phyloP scores from a whole-genome alignment of 495 filamentous ascomycete species.

The Talaromyces nanjingensis region DNA sequence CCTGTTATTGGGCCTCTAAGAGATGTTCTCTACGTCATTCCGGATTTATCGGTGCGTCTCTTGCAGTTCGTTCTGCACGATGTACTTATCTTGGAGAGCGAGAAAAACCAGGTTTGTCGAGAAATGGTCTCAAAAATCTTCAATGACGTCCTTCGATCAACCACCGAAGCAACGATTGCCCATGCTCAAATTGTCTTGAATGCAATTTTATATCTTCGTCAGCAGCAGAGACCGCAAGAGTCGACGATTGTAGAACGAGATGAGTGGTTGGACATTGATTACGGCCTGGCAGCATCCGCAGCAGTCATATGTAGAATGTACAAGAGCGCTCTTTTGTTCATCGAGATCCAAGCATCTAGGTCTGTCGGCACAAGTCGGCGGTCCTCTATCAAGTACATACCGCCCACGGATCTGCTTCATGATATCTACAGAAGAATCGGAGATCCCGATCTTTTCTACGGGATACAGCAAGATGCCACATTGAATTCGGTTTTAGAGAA shows the following conservation, averaged over 20 bases:
- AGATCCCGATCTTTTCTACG: constrained; percentile 94
- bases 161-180: constrained; percentile 28
- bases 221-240: constrained; percentile 70
- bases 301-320: constrained; percentile 79
- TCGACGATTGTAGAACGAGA: constrained; percentile 68
- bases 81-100: constrained; percentile 51
- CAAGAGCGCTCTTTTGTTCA: constrained; percentile 77
- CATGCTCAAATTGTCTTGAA: constrained; percentile 61
- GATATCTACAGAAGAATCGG: constrained; percentile 84
- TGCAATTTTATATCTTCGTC: constrained; percentile 80
- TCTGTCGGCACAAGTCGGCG: constrained; percentile 52
- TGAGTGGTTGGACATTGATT: constrained; percentile 81
- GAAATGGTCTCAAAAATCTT: constrained; percentile 39
- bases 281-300: constrained; percentile 61
- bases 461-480: constrained; percentile 72
- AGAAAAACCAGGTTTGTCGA: constrained; percentile 20
- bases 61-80: constrained; percentile 80
- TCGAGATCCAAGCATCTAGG: constrained; percentile 62
- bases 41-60: constrained; percentile 59
- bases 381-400: constrained; percentile 53
- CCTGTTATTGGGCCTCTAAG: constrained; percentile 59
- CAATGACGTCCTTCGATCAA: constrained; percentile 22
- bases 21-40: constrained; percentile 52
- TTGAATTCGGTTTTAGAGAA: constrained; percentile 69
- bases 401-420: constrained; percentile 62